Percentiles rank a stretch among this genome's conserved stretches.
phyloP scores from a whole-genome alignment of 2,329 filamentous ascomycete genomes.

The Rhinocladiella similis region DNA sequence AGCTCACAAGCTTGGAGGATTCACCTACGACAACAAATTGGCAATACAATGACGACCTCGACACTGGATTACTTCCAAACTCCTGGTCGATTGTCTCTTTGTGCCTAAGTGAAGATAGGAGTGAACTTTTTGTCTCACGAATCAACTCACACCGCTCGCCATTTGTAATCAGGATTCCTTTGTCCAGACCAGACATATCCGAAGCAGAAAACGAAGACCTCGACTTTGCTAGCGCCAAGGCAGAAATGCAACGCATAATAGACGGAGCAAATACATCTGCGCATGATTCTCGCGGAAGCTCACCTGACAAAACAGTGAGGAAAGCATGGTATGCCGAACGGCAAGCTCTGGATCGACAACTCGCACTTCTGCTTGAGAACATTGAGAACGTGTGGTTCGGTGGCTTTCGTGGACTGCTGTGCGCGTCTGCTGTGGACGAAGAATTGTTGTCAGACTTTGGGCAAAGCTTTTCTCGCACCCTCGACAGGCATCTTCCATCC shows the following conservation, averaged over 20 bases:
- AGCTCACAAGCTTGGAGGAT: neutral
- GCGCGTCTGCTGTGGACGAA: conserved; percentile 64
- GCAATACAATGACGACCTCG: conserved; percentile 56
- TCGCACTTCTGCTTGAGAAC: conserved; percentile 76
- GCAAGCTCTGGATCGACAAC: conserved; percentile 72
- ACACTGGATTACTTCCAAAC: conserved; percentile 79
- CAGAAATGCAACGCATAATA: conserved; percentile 82
- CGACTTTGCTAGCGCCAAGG: conserved; percentile 75
- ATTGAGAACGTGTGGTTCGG: conserved; percentile 94
- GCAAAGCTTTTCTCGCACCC: conserved; percentile 71
- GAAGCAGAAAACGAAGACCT: conserved; percentile 81
- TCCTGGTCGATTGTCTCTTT: conserved; percentile 86
- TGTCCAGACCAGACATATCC: conserved; percentile 77
- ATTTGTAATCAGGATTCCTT: conserved; percentile 82
- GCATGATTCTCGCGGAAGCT: conserved; percentile 64
- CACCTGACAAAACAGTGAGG: conserved; percentile 63
- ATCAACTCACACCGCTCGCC: conserved; percentile 73
- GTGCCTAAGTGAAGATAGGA: conserved; percentile 75
- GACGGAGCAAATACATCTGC: conserved; percentile 78
- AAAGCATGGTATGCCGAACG: conserved; percentile 88
- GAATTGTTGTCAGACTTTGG: conserved; percentile 74
- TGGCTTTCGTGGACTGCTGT: conserved; percentile 93
- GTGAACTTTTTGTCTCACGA: conserved; percentile 87
- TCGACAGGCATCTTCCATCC: conserved; percentile 85
- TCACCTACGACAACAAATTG: neutral